Evolutionary conservation across 768 basidiomycete genomes (phyloP).

Genomic region (Sutorius australiensis): DNA sequence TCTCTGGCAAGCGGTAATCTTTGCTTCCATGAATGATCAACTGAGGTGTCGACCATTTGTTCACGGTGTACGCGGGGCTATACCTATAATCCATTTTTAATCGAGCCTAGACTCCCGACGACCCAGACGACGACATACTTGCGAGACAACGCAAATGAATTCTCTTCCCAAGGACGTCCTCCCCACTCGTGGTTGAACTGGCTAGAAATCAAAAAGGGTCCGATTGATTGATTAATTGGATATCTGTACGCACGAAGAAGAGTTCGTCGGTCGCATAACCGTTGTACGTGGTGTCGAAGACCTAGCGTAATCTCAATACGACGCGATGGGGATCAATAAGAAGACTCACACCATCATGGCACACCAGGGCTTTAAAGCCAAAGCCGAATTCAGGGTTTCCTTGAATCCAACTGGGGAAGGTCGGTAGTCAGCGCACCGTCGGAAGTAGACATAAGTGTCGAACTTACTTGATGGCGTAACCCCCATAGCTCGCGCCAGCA

Average conservation of each 20-base stretch:
- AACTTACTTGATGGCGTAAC: conserved; percentile 81
- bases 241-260: conserved; percentile 64
- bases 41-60: conserved; percentile 84
- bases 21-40: conserved; percentile 83
- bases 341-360: conserved; percentile 79
- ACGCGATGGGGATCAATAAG: not conserved
- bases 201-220: not conserved
- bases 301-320: conserved; percentile 33
- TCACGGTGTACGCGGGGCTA: conserved; percentile 78
- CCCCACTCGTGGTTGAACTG: conserved; percentile 89
- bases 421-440: not conserved
- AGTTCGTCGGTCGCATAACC: conserved; percentile 91
- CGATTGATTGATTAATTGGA: not conserved
- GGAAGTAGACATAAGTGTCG: not conserved
- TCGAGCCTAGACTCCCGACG: not conserved
- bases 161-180: conserved; percentile 71
- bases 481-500: conserved; percentile 83
- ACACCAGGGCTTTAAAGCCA: conserved; percentile 86
- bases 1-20: conserved; percentile 84
- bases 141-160: conserved; percentile 48
- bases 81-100: conserved; percentile 37
- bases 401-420: conserved; percentile 77
- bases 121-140: conserved; percentile 40
- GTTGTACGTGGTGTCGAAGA: conserved; percentile 74
- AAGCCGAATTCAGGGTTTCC: conserved; percentile 87